Conservation (phyloP, 2,329 filamentous ascomycete genomes). For the Arthrobotrys pseudoclavata region DNA sequence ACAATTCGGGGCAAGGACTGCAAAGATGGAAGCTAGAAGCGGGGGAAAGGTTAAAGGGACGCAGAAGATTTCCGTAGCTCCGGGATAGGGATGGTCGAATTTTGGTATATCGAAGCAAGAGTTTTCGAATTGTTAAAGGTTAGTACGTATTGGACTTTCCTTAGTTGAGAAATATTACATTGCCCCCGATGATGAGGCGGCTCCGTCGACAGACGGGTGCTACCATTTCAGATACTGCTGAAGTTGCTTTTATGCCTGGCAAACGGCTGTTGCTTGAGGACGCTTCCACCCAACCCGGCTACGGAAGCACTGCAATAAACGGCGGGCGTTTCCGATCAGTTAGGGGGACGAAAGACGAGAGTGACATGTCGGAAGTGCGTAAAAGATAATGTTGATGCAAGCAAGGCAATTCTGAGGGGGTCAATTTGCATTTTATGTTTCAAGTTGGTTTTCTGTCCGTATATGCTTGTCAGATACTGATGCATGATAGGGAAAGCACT, state of each 20-base stretch:
- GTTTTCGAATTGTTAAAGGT: constrained; percentile 15
- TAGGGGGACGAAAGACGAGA: constrained; percentile 37
- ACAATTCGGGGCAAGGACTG: constrained; percentile 84
- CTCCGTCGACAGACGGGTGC: constrained; percentile 41
- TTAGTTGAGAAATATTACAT: constrained; percentile 13
- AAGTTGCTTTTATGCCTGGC: constrained; percentile 58
- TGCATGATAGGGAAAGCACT: background rate
- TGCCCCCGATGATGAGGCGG: constrained; percentile 54
- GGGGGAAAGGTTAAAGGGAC: constrained; percentile 62
- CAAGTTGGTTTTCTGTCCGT: constrained; percentile 8
- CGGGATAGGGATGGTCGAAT: constrained; percentile 5
- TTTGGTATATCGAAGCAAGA: constrained; percentile 21
- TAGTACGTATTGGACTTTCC: constrained; percentile 29
- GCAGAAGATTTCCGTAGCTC: constrained; percentile 43
- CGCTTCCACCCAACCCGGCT: constrained; percentile 28
- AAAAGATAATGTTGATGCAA: constrained; percentile 51
- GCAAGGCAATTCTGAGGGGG: constrained; percentile 60
- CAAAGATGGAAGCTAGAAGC: constrained; percentile 78
- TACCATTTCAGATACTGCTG: constrained; percentile 59
- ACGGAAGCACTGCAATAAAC: constrained; percentile 43
- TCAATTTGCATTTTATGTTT: constrained; percentile 8
- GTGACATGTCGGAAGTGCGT: constrained; percentile 33
- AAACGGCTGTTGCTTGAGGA: constrained; percentile 56
- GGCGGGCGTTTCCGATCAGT: constrained; percentile 42
- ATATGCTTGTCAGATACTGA: constrained; percentile 32